phyloP scores from a whole-genome alignment of 108 stramenopile species.

The Nitzschia sp. region DNA sequence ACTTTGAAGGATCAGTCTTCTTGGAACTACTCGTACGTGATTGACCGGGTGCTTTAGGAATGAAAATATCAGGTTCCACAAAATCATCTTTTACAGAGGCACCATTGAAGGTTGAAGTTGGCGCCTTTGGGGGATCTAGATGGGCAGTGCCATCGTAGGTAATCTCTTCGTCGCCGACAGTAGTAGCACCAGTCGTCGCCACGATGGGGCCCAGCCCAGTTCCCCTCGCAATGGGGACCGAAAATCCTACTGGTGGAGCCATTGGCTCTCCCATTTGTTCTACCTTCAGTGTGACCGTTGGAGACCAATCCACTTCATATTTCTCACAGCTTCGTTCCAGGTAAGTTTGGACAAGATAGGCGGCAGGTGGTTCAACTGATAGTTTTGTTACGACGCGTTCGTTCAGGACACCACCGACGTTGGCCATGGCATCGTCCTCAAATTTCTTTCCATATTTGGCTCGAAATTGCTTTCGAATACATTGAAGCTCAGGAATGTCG shows the following conservation, averaged over 20 bases:
- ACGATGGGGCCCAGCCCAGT: conserved; percentile 50
- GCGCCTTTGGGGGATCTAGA: background rate
- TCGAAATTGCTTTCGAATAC: conserved; percentile 79
- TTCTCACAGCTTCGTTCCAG: conserved; percentile 88
- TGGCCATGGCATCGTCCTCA: conserved; percentile 68
- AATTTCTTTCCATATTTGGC: conserved; percentile 88
- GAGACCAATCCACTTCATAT: conserved; percentile 82
- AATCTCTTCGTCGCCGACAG: conserved; percentile 24
- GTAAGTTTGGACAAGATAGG: conserved; percentile 83
- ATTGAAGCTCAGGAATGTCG: conserved; percentile 79
- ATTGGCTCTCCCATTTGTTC: conserved; percentile 69
- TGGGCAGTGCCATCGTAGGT: conserved; percentile 14
- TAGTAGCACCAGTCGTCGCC: conserved; percentile 12
- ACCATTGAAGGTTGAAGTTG: background rate
- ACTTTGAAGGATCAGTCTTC: background rate
- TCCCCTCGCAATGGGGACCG: conserved; percentile 59
- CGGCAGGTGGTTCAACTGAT: conserved; percentile 83
- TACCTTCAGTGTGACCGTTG: conserved; percentile 46
- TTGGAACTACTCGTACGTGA: background rate
- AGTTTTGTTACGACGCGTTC: conserved; percentile 87
- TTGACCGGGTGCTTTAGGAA: conserved; percentile 46
- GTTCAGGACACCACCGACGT: conserved; percentile 80
- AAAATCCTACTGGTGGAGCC: conserved; percentile 76
- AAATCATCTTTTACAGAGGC: conserved; percentile 29
- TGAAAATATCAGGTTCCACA: conserved; percentile 63